Conservation (phyloP, 441 rosid species). For the Populus hybrid region DNA sequence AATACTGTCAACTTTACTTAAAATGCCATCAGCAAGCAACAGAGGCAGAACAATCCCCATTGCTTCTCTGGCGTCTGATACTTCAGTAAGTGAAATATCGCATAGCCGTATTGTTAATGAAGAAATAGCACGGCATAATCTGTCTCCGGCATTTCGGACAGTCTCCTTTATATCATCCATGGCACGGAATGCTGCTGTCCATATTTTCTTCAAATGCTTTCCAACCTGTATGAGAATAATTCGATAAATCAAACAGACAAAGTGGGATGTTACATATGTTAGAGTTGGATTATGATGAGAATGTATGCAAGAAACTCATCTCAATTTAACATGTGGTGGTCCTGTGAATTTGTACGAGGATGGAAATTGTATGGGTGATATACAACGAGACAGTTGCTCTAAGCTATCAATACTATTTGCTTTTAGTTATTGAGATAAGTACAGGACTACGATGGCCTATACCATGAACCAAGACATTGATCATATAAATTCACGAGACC, state of each 20-base stretch:
- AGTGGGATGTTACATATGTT: not conserved
- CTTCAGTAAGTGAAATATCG: slow-evolving; percentile 83
- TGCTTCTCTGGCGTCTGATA: slow-evolving; percentile 66
- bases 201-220: slow-evolving; percentile 73
- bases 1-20: slow-evolving; percentile 82
- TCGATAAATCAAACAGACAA: not conserved
- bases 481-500: not conserved
- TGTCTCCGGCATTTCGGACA: slow-evolving; percentile 95
- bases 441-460: not conserved
- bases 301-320: not conserved
- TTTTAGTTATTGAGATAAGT: not conserved
- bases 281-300: not conserved
- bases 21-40: slow-evolving; percentile 89
- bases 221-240: slow-evolving; percentile 46
- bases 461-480: not conserved
- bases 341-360: not conserved
- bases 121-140: slow-evolving; percentile 69
- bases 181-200: slow-evolving; percentile 93
- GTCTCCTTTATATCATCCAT: slow-evolving; percentile 99
- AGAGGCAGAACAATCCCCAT: slow-evolving; percentile 86
- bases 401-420: not conserved
- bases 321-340: not conserved
- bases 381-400: not conserved
- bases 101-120: slow-evolving; percentile 90
- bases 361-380: not conserved